Percentiles rank a stretch among this genome's conserved stretches.
Evolutionary conservation across 305 asterid genomes (phyloP).

Genomic region (Coffea humblotiana): DNA sequence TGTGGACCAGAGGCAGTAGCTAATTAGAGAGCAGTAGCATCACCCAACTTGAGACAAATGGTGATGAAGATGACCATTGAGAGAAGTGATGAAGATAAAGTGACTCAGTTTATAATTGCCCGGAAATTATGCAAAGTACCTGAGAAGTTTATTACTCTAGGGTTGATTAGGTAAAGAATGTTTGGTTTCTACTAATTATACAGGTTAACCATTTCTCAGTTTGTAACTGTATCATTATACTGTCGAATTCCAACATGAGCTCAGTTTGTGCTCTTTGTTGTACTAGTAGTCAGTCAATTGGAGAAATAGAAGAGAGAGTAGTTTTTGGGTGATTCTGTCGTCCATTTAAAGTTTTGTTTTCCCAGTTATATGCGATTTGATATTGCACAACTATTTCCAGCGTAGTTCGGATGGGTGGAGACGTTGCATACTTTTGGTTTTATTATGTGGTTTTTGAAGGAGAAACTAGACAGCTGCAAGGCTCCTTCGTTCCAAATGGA

Average conservation of each 20-base stretch:
- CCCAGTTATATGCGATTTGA: background rate
- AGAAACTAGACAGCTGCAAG: background rate
- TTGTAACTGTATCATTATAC: conserved; percentile 19
- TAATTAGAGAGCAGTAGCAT: conserved; percentile 46
- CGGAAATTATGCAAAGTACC: conserved; percentile 13
- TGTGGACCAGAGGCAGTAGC: conserved; percentile 67
- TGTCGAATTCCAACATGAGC: conserved; percentile 8
- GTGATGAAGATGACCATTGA: conserved; percentile 56
- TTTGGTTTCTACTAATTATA: conserved; percentile 27
- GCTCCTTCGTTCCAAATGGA: background rate
- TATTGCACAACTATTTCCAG: background rate
- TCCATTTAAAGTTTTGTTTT: conserved; percentile 3
- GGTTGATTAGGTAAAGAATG: conserved; percentile 25
- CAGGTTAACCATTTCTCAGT: conserved; percentile 19
- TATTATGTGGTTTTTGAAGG: background rate
- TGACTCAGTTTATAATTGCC: background rate
- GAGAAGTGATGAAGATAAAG: conserved; percentile 5
- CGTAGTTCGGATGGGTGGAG: background rate
- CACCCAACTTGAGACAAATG: conserved; percentile 33
- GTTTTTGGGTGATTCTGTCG: background rate
- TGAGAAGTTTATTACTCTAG: conserved; percentile 27
- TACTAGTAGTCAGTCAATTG: conserved; percentile 8
- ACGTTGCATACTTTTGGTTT: background rate
- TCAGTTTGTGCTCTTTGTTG: conserved; percentile 16
- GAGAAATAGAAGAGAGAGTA: background rate